A percentile compares a stretch with the other conserved stretches of the same genome.
These are phyloP conservation scores for Brassica nigra DNA, from an alignment of 345 rosid species.

Conservation along the genomic window DNA sequence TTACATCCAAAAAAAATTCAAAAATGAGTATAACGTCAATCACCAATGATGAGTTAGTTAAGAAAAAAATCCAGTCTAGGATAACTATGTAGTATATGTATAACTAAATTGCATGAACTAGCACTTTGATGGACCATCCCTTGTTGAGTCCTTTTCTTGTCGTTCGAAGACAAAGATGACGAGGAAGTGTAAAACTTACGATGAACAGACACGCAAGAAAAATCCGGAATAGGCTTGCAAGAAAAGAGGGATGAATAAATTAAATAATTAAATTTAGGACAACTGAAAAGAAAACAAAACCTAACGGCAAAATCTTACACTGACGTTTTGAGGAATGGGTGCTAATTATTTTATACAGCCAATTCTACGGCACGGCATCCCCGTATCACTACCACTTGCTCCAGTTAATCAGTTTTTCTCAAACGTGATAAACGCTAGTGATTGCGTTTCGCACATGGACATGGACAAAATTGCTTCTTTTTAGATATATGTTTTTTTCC, in stretches of 20 bases:
- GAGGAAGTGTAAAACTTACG: not conserved
- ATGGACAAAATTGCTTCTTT: not conserved
- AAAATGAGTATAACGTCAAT: not conserved
- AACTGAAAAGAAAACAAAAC: slow-evolving; percentile 24
- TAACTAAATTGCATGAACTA: not conserved
- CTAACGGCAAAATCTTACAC: slow-evolving; percentile 29
- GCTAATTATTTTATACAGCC: slow-evolving; percentile 4
- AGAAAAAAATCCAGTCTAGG: not conserved
- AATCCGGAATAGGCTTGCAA: slow-evolving; percentile 1
- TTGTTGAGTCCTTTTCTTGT: not conserved
- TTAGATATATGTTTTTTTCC: not conserved
- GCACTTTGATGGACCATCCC: not conserved
- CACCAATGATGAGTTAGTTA: not conserved
- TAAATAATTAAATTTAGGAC: slow-evolving; percentile 1
- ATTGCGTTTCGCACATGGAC: slow-evolving; percentile 14
- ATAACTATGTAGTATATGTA: not conserved
- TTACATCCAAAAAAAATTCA: no score
- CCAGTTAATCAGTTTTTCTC: not conserved
- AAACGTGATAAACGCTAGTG: slow-evolving; percentile 21
- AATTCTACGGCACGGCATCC: slow-evolving; percentile 32
- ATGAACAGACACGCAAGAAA: slow-evolving; percentile 25
- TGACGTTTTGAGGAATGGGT: slow-evolving; percentile 39
- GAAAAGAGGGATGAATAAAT: slow-evolving; percentile 7
- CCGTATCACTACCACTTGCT: slow-evolving; percentile 11
- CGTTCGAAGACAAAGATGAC: not conserved